Evolutionary conservation across 1,284 basidiomycete species (phyloP), one percentile per base, ranked within the genome.

Genomic region (Naganishia cerealis): DNA sequence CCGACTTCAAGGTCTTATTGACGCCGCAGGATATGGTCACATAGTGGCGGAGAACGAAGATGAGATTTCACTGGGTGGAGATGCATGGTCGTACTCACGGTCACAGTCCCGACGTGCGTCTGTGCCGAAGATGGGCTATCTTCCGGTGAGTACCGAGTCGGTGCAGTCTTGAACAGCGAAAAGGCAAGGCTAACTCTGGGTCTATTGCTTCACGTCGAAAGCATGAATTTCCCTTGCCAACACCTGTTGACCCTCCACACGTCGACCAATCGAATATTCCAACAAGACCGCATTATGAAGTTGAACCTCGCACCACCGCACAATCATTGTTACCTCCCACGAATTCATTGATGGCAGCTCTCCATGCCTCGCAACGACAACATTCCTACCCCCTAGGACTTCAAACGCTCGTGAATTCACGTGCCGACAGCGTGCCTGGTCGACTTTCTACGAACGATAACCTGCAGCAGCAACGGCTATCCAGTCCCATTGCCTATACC

Each of bases 361-460:
- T 50, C 13, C 21, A 33, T 33, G 29, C 21, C 21, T 50, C 46
- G n/a, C 46, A 50, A 15, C 24, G 18, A 9, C 46, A 50, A 24
- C n/a, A 50, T 50, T 21, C 46, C 7, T 50, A n/a, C 21, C 21
- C 24, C 1, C 46, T 3, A 50, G 46, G 21, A 21, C 57, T 48
- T 13, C 12, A 16, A 16, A 48, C 5, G 13, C 33, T 38, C 24
- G 29, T 6, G 29, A 5, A 24, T 9, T 24, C 46, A 24, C 9
- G 13, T 9, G 5, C 15, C 46, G 15, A 50, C 46, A 13, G 9
- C 46, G 15, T 8, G 0, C 24, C 46, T 1, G 24, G 5, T 8
- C 87, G 95, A 15, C 82, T 97, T 33, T 88, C 91, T 72, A 83
- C 85, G 7, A 81, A 94, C n/a, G 92, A 94, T 57, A 74, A 77